Evolutionary conservation across 2,329 filamentous ascomycete genomes (phyloP), one percentile per base, ranked within the genome.

Genomic region (Penicillium brasilianum): DNA sequence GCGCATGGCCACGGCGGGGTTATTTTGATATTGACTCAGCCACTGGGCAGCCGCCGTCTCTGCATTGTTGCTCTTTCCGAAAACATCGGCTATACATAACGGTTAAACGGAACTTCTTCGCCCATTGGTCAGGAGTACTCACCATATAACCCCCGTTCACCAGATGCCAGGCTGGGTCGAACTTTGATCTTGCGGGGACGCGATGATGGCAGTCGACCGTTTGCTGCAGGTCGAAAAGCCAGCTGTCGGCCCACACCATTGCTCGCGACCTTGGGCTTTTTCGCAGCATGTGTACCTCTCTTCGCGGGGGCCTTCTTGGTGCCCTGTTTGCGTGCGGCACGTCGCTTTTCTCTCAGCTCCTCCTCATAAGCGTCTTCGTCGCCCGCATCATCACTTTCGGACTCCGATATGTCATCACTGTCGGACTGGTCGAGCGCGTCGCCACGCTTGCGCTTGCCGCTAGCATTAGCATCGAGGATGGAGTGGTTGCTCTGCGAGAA

Each of bases 81-180:
- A 89, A 16, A 89, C 81, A 67, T 88, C 85, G 64, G 83, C 85
- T 86, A 65, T 22, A 53, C 30, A 55, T 37, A 66, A 13, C 43
- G 25, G 60, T 78, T 60, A 78, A 72, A 64, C 57, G 59, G 8
- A 34, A 28, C 10, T 52, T 48, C 25, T 32, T 57, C 2, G 30
- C 14, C 13, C 36, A 46, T n/a, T 43, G 43, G 58, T 41, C 37
- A 32, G 34, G 44, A 34, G 66, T 55, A 71, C 77, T 58, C 71
- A 86, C 84, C 84, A 70, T 86, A 89, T 16, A 89, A 74, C 10
- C 87, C 86, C 20, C 79, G 80, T 62, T 85, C 81, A 43, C 83
- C 80, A 11, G 80, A 81, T 58, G 83, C 80, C 60, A 82, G 79
- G 68, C 81, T 83, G 60, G 83, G 82, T 62, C 83, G 80, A 25